Base-by-base conservation (phyloP, 768 basidiomycete species). In the Tylopilus subfusipes region DNA sequence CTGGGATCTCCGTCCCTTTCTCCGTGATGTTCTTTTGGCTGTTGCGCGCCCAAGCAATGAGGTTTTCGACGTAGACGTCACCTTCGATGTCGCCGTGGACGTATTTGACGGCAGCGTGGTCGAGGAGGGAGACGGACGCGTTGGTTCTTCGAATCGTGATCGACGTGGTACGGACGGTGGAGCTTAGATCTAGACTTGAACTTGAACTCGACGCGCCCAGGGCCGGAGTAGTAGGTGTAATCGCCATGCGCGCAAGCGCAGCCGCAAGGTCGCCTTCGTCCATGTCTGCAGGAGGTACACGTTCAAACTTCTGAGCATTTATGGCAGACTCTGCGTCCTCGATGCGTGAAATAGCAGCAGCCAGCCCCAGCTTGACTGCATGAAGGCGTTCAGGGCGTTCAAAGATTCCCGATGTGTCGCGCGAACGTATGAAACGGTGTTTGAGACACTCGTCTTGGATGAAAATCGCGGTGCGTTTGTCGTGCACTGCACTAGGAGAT, bases 331-430 rank as follows among this genome's bases (percentile, higher is more conserved):
- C 53, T 0, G 19, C 40, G 9, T 75, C 76, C 60, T 90, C 87
- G 5, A 93, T 72, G 46, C 87, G 81, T 8, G 93, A 81, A 19
- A 91, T 76, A 0, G 88, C 90, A 8, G 88, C 88, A 3, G 93
- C 80, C 9, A 97, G 76, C 2, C 95, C 96, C 5, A 90, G 64
- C 59, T 85, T 83, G 47, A 98, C 83, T 0, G 94, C 94, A 46
- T 86, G 82, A 25, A 98, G 74, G 22, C 96, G 83, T 67, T 97
- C 90, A 0, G 95, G 95, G 11, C 92, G 80, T 67, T 98, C 96
- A n/a, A 95, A 83, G 50, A 97, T 85, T 42, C 77, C 75, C 2
- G 89, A 90, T 0, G 76, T 75, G 62, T 92, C 86, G 47, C 81
- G 78, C 16, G 85, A 83, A 16, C 94, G 85, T 50, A 94, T 91